Conservation (phyloP, 2,329 filamentous ascomycete genomes). For the Cladosporium cucumerinum region DNA sequence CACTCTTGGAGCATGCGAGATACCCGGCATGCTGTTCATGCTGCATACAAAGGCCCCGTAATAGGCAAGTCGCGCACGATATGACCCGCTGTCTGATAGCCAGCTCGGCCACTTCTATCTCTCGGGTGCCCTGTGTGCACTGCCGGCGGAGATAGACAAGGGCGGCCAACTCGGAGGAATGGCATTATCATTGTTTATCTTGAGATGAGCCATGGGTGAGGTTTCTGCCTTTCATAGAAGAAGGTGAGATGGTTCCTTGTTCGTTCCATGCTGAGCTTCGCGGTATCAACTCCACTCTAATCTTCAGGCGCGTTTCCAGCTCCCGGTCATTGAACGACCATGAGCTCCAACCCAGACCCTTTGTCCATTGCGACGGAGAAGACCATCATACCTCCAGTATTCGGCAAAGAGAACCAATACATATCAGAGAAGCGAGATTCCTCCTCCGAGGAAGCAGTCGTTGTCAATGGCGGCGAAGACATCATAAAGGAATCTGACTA, state of each 20-base stretch:
- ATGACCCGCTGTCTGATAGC: not conserved
- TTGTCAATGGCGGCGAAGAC: slow-evolving; percentile 19
- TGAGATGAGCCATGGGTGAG: not conserved
- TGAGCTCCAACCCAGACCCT: slow-evolving; percentile 11
- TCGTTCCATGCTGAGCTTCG: not conserved
- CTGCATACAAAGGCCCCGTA: not conserved
- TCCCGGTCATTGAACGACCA: not conserved
- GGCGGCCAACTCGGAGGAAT: not conserved
- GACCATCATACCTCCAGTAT: slow-evolving; percentile 5
- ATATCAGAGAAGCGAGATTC: slow-evolving; percentile 10
- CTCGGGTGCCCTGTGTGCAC: not conserved
- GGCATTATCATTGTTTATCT: slow-evolving; percentile 8
- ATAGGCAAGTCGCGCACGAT: slow-evolving; percentile 1
- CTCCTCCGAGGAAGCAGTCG: slow-evolving; percentile 3
- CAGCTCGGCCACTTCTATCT: slow-evolving; percentile 3
- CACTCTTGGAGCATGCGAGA: not conserved
- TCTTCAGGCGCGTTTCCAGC: not conserved
- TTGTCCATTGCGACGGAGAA: slow-evolving; percentile 11
- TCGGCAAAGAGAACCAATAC: slow-evolving; percentile 8
- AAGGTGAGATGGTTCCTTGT: not conserved
- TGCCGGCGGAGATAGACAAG: not conserved
- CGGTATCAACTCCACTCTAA: not conserved
- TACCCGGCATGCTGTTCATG: not conserved
- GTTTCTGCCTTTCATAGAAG: not conserved
- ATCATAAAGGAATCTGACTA: slow-evolving; percentile 28